These are phyloP conservation scores for Boletus coccyginus DNA, from an alignment of 768 basidiomycete species.

Conservation along the genomic window DNA sequence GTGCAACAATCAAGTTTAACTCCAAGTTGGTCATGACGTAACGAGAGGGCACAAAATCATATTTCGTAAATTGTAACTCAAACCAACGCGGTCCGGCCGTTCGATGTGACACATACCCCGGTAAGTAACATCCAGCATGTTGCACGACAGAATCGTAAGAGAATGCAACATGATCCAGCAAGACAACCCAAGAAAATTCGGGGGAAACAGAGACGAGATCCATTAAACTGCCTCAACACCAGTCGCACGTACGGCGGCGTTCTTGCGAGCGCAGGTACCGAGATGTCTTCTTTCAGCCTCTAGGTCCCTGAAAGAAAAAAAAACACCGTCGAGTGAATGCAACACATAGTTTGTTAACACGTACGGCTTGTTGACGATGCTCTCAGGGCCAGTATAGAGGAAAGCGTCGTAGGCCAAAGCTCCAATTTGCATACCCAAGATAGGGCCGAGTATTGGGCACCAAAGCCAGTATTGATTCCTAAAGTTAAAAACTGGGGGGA, in stretches of 20 bases:
- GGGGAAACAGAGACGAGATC: not conserved
- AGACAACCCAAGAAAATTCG: not conserved
- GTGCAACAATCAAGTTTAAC: too few species aligned
- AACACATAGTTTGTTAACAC: not conserved
- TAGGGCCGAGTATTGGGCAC: constrained; percentile 59
- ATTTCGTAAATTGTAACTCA: too few species aligned
- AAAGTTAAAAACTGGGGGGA: constrained; percentile 22
- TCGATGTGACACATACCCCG: too few species aligned
- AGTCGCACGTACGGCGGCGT: not conserved
- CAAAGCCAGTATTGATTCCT: constrained; percentile 71
- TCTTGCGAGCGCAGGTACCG: constrained; percentile 2
- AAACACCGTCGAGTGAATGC: not conserved
- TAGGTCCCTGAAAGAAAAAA: constrained; percentile 7
- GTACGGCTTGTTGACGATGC: constrained; percentile 52
- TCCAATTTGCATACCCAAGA: constrained; percentile 56
- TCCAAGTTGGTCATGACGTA: too few species aligned
- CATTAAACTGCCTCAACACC: constrained; percentile 10
- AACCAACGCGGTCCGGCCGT: too few species aligned
- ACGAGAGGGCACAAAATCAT: too few species aligned
- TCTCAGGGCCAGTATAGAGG: constrained; percentile 55
- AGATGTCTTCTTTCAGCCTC: constrained; percentile 17
- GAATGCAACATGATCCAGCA: not conserved
- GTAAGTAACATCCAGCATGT: not conserved
- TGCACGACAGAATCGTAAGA: not conserved
- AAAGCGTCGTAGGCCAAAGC: constrained; percentile 56